A percentile compares a stretch with the other conserved stretches of the same genome.
These are phyloP conservation scores for Daldinia childiae DNA, from an alignment of 495 filamentous ascomycete species.

Conservation along the genomic window DNA sequence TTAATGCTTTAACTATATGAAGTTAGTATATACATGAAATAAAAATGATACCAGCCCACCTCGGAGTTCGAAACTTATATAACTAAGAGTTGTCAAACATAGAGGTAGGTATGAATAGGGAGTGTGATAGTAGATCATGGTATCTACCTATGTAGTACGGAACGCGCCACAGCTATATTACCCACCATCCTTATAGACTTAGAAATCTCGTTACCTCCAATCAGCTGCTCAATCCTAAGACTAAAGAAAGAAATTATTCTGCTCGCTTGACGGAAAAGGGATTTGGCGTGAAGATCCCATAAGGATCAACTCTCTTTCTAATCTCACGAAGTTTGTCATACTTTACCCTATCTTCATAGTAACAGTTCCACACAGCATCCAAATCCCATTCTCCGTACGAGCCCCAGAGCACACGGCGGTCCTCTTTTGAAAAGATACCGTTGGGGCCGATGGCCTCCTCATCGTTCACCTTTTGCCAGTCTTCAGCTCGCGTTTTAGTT, in stretches of 20 bases:
- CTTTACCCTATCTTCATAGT: constrained; percentile 51
- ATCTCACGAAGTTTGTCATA: constrained; percentile 50
- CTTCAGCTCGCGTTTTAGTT: constrained; percentile 44
- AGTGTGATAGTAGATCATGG: neutral
- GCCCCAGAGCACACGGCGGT: constrained; percentile 52
- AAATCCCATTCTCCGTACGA: constrained; percentile 52
- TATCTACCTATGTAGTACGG: neutral
- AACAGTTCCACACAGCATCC: constrained; percentile 47
- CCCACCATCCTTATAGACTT: neutral
- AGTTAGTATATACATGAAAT: no score
- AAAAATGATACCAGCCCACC: neutral
- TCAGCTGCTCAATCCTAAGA: neutral
- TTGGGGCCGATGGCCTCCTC: constrained; percentile 46
- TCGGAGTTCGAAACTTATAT: constrained; percentile 6
- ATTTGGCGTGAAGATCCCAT: constrained; percentile 52
- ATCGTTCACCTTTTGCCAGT: constrained; percentile 53
- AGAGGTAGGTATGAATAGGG: neutral
- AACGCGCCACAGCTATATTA: neutral
- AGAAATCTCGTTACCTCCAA: neutral
- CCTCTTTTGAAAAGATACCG: constrained; percentile 50
- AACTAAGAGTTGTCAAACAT: neutral
- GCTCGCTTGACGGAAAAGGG: constrained; percentile 49
- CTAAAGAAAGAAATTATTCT: neutral
- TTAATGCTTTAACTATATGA: no score
- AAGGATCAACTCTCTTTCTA: constrained; percentile 47